phyloP scores from a whole-genome alignment of 1,284 basidiomycete genomes.

The Pulchroboletus neoregius region DNA sequence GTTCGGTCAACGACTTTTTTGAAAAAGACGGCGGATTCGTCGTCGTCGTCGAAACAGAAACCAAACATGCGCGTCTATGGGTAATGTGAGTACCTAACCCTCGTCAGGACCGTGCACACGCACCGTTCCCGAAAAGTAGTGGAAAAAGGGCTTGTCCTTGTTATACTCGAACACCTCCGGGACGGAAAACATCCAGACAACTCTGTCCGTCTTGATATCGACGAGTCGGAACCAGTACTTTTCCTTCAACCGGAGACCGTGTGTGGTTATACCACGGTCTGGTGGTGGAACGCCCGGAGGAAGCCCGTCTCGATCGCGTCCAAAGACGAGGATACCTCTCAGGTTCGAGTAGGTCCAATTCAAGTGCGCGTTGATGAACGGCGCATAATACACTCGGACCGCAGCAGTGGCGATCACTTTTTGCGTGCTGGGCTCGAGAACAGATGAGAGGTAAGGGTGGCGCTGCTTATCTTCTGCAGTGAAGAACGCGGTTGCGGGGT shows the following conservation, averaged over 20 bases:
- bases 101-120: slow-evolving; percentile 7
- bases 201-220: slow-evolving; percentile 65
- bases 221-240: slow-evolving; percentile 75
- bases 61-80: slow-evolving; percentile 73
- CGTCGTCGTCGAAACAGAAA: slow-evolving; percentile 65
- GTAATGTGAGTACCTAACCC: too few relatives aligned
- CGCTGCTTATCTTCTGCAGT: slow-evolving; percentile 38
- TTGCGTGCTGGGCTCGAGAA: slow-evolving; percentile 34
- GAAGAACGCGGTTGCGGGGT: slow-evolving; percentile 33
- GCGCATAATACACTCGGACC: slow-evolving; percentile 51
- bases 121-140: slow-evolving; percentile 83
- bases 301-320: slow-evolving; percentile 47
- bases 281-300: slow-evolving; percentile 17
- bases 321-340: slow-evolving; percentile 70
- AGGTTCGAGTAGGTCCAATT: slow-evolving; percentile 74
- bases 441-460: slow-evolving; percentile 37
- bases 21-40: slow-evolving; percentile 55
- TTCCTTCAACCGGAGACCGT: slow-evolving; percentile 31
- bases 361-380: slow-evolving; percentile 41
- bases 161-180: slow-evolving; percentile 78
- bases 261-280: slow-evolving; percentile 14
- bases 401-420: slow-evolving; percentile 35
- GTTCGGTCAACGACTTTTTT: slow-evolving; percentile 43
- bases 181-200: slow-evolving; percentile 87
- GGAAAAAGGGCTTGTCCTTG: slow-evolving; percentile 90